phyloP scores from a whole-genome alignment of 2,329 filamentous ascomycete species.

The Aspergillus sp. region DNA sequence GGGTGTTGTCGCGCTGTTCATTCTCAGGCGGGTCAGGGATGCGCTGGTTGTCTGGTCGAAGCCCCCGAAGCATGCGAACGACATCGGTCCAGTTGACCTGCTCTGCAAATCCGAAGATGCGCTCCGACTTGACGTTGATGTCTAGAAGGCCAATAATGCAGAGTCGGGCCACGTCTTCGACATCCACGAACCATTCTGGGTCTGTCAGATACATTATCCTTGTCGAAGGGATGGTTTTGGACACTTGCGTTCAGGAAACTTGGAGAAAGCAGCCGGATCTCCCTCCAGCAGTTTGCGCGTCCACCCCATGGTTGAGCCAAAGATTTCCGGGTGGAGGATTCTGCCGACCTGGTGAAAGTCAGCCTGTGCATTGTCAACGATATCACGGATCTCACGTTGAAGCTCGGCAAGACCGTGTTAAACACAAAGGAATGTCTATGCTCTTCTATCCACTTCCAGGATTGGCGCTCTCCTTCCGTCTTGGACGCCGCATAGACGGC shows the following conservation, averaged over 20 bases:
- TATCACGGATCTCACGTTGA: conserved; percentile 21
- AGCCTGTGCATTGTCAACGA: too few relatives aligned
- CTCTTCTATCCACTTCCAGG: conserved; percentile 48
- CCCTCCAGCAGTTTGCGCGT: conserved; percentile 8
- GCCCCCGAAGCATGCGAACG: not conserved
- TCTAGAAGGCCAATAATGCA: conserved; percentile 54
- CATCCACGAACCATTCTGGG: conserved; percentile 47
- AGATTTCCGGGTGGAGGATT: not conserved
- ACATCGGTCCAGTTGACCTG: conserved; percentile 47
- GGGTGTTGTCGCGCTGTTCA: too few relatives aligned
- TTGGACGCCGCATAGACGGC: conserved; percentile 43
- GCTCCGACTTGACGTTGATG: conserved; percentile 45
- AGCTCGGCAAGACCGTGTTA: conserved; percentile 39
- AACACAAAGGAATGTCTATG: conserved; percentile 46
- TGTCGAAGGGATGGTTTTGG: not conserved
- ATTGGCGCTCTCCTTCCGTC: conserved; percentile 44
- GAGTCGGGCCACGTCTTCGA: conserved; percentile 50
- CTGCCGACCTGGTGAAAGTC: not conserved
- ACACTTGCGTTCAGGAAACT: conserved; percentile 15
- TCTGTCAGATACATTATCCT: not conserved
- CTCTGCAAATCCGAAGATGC: conserved; percentile 54
- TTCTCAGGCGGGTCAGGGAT: not conserved
- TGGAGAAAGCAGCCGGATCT: not conserved
- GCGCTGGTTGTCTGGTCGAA: not conserved
- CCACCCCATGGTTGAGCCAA: not conserved